phyloP scores from a whole-genome alignment of 2,329 filamentous ascomycete species.

The Colletotrichum paranaense region DNA sequence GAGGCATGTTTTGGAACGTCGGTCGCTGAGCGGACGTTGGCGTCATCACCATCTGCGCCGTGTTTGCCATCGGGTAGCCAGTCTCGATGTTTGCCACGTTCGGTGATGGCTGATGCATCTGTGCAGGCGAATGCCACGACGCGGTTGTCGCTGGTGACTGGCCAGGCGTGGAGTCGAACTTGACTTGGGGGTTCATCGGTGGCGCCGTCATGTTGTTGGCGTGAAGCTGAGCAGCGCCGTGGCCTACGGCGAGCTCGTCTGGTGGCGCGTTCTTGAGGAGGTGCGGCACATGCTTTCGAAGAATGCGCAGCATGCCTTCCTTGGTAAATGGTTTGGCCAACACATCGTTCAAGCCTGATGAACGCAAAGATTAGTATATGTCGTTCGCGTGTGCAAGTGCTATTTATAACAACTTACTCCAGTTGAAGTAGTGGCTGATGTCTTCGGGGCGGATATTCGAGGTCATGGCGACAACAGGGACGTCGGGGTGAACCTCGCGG shows the following conservation, averaged over 20 bases:
- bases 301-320: conserved; percentile 83
- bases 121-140: conserved; percentile 64
- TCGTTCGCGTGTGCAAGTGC: not conserved
- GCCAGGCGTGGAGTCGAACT: conserved; percentile 65
- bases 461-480: conserved; percentile 97
- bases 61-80: conserved; percentile 58
- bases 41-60: conserved; percentile 51
- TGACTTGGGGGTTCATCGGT: conserved; percentile 48
- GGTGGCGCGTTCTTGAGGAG: conserved; percentile 75
- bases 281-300: conserved; percentile 90
- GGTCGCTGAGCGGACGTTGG: conserved; percentile 41
- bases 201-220: conserved; percentile 48
- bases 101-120: conserved; percentile 62
- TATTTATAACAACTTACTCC: conserved; percentile 30
- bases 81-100: conserved; percentile 54
- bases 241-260: conserved; percentile 52
- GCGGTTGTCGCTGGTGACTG: conserved; percentile 61
- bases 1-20: conserved; percentile 53
- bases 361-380: conserved; percentile 18
- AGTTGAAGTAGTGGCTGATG: conserved; percentile 93
- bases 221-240: conserved; percentile 45
- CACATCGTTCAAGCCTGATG: conserved; percentile 95
- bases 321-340: conserved; percentile 96
- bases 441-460: conserved; percentile 98
- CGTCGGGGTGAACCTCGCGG: conserved; percentile 82